Percentiles rank a stretch among this genome's conserved stretches.
Conservation (phyloP, 2,329 filamentous ascomycete species). For the Bimuria novae-zelandiae region DNA sequence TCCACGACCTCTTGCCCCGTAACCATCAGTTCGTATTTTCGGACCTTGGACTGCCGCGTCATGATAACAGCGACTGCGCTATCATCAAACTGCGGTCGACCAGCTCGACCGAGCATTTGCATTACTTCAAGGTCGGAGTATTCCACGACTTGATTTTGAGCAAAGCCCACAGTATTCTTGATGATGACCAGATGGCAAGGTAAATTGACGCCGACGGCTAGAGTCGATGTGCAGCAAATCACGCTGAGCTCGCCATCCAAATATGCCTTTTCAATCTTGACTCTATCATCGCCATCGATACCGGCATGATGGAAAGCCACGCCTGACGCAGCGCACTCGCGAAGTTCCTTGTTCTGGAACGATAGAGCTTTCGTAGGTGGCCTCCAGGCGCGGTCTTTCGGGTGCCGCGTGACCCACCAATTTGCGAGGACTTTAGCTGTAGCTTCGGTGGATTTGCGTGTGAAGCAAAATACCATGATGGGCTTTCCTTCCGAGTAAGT, state of each 20-base stretch:
- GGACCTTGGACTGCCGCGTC: constrained; percentile 67
- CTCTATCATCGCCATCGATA: constrained; percentile 66
- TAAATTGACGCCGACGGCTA: constrained; percentile 82
- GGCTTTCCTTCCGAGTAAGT: constrained; percentile 73
- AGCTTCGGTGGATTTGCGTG: constrained; percentile 68
- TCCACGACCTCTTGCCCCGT: constrained; percentile 75
- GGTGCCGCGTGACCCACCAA: constrained; percentile 62
- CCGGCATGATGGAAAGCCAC: constrained; percentile 86
- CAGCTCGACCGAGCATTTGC: constrained; percentile 88
- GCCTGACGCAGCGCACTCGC: constrained; percentile 59
- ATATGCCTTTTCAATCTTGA: constrained; percentile 69
- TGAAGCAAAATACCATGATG: constrained; percentile 83
- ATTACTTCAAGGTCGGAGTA: constrained; percentile 84
- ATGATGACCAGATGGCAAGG: constrained; percentile 83
- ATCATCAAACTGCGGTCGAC: constrained; percentile 80
- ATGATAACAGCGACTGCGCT: constrained; percentile 79
- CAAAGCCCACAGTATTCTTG: constrained; percentile 73
- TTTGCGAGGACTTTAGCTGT: constrained; percentile 71
- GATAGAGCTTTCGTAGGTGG: constrained; percentile 57
- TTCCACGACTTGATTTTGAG: constrained; percentile 63
- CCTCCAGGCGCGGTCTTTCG: constrained; percentile 65
- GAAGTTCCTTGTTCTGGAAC: constrained; percentile 65
- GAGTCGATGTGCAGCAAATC: constrained; percentile 85
- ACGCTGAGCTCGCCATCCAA: constrained; percentile 73
- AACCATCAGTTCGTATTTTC: constrained; percentile 73